A percentile compares a stretch with the other conserved stretches of the same genome.
These are phyloP conservation scores for Neurospora tetraspora DNA, from an alignment of 495 filamentous ascomycete genomes.

Conservation along the genomic window DNA sequence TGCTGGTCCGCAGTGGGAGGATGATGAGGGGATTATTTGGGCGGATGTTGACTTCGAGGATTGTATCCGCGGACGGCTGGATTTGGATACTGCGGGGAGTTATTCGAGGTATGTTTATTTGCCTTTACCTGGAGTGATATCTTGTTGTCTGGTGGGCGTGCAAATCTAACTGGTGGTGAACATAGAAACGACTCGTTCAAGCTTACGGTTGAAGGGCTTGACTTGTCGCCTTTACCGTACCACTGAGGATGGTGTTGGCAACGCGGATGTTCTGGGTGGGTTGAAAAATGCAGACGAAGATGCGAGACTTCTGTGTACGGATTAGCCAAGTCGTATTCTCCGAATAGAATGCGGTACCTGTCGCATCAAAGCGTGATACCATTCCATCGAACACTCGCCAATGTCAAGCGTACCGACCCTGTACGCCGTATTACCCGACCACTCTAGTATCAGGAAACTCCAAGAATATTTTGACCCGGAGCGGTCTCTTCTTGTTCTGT, in stretches of 20 bases:
- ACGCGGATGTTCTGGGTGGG: background rate
- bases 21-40: slow-evolving; percentile 43
- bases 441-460: background rate
- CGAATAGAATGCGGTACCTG: background rate
- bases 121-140: background rate
- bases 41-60: slow-evolving; percentile 43
- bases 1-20: slow-evolving; percentile 75
- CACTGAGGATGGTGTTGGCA: background rate
- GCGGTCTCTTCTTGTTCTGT: background rate
- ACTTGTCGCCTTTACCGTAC: slow-evolving; percentile 64
- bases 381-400: background rate
- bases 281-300: background rate
- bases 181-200: slow-evolving; percentile 67
- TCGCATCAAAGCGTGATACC: background rate
- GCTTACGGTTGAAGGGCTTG: slow-evolving; percentile 60
- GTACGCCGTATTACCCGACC: background rate
- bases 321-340: background rate
- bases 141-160: background rate
- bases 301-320: background rate
- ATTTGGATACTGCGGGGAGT: slow-evolving; percentile 64
- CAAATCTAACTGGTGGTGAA: background rate
- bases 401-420: background rate
- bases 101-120: slow-evolving; percentile 47
- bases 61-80: slow-evolving; percentile 43
- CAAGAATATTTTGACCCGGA: background rate